These are phyloP conservation scores for Theileria orientalis DNA, from an alignment of 169 alveolate species.

Conservation along the genomic window DNA sequence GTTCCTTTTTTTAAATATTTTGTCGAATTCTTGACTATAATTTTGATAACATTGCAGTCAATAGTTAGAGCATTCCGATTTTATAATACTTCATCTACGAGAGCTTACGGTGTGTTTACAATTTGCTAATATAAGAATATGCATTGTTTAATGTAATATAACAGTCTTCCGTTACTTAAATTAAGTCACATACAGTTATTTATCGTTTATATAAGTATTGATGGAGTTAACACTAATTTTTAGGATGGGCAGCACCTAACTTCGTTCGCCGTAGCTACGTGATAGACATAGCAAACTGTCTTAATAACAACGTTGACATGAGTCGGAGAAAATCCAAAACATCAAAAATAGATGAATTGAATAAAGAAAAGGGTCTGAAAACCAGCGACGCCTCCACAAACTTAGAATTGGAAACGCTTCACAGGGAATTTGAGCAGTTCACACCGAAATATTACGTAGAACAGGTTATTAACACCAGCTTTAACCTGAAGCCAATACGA, in stretches of 20 bases:
- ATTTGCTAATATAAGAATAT: too few species aligned
- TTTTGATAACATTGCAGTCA: conserved; percentile 9
- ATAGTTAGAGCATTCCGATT: conserved; percentile 1
- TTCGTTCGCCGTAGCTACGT: conserved; percentile 1
- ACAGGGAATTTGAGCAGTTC: not conserved
- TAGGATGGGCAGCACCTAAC: conserved; percentile 11
- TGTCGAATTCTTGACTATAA: not conserved
- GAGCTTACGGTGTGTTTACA: not conserved
- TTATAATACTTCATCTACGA: not conserved
- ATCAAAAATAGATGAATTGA: not conserved
- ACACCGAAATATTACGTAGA: conserved; percentile 25
- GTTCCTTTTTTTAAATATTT: not conserved
- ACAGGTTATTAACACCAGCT: conserved; percentile 14
- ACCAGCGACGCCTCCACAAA: too few species aligned
- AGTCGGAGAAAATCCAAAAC: not conserved
- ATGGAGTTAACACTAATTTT: not conserved
- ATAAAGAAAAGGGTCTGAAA: not conserved
- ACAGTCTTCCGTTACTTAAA: too few species aligned
- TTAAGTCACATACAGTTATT: too few species aligned
- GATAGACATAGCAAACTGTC: not conserved
- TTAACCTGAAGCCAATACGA: conserved; percentile 14
- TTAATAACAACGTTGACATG: conserved; percentile 4
- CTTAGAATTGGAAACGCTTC: not conserved
- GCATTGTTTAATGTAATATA: too few species aligned
- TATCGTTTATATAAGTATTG: too few species aligned